Evolutionary conservation across 495 filamentous ascomycete genomes (phyloP).

Genomic region (Entonaema liquescens): DNA sequence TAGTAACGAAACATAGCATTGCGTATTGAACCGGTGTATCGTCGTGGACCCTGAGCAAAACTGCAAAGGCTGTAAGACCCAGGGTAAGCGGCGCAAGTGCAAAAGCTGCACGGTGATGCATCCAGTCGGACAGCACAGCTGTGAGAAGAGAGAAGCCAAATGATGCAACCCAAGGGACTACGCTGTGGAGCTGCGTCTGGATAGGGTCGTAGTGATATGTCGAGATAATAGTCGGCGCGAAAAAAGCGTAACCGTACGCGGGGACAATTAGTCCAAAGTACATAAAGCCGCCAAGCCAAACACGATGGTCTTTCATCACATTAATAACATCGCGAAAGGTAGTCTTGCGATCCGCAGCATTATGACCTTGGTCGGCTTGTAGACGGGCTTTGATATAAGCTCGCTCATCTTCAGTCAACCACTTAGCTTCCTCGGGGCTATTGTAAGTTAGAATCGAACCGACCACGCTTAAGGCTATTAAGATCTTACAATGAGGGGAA

Average conservation of each 20-base stretch:
- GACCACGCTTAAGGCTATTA: not conserved
- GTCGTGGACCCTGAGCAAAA: conserved; percentile 72
- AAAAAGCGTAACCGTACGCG: conserved; percentile 76
- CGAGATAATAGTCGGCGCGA: conserved; percentile 79
- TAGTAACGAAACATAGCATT: conserved; percentile 76
- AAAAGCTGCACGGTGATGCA: conserved; percentile 79
- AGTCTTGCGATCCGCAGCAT: conserved; percentile 71
- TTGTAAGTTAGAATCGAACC: not conserved
- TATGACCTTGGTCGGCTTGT: conserved; percentile 77
- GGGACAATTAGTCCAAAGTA: conserved; percentile 90
- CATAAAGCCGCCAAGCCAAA: conserved; percentile 81
- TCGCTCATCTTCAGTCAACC: conserved; percentile 79
- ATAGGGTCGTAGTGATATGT: conserved; percentile 72
- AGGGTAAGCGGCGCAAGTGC: conserved; percentile 70
- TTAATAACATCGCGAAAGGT: conserved; percentile 68
- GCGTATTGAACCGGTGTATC: conserved; percentile 71
- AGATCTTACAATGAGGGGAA: conserved; percentile 77
- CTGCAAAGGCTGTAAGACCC: conserved; percentile 73
- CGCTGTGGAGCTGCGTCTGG: conserved; percentile 79
- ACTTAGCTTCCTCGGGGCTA: conserved; percentile 66
- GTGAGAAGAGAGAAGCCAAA: conserved; percentile 80
- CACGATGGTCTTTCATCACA: conserved; percentile 79
- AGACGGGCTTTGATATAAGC: conserved; percentile 77
- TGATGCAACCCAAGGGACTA: conserved; percentile 86
- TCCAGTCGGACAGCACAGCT: conserved; percentile 72